These are phyloP conservation scores for Epithemia pelagica DNA, from an alignment of 108 stramenopile species.

Conservation along the genomic window DNA sequence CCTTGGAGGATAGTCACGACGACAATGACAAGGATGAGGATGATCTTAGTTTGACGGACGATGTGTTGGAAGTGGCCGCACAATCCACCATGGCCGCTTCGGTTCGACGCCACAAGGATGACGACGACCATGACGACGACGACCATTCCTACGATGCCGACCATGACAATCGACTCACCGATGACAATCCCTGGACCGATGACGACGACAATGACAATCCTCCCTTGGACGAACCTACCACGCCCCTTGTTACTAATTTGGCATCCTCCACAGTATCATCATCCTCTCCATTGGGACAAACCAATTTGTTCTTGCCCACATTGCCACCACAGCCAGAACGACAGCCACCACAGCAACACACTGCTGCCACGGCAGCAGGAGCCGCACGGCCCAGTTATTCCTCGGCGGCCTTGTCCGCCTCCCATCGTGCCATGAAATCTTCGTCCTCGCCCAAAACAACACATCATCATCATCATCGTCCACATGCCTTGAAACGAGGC, in stretches of 20 bases:
- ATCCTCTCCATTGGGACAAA: not conserved
- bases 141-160: not conserved
- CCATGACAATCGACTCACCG: not conserved
- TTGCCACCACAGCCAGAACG: not conserved
- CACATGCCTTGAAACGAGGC: not conserved
- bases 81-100: too few species aligned
- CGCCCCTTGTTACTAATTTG: too few species aligned
- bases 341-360: not conserved
- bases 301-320: not conserved
- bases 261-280: too few species aligned
- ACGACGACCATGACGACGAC: not conserved
- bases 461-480: not conserved
- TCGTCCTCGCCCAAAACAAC: not conserved
- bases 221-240: too few species aligned
- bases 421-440: not conserved
- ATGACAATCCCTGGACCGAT: not conserved
- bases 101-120: too few species aligned
- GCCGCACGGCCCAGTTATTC: not conserved
- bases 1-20: too few species aligned
- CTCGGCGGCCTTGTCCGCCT: not conserved
- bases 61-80: too few species aligned
- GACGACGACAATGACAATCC: not conserved
- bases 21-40: too few species aligned
- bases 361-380: not conserved
- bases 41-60: too few species aligned